These are phyloP conservation scores for Paraglomus brasilianum DNA, from an alignment of 192 early-diverging fungal species.

Conservation along the genomic window DNA sequence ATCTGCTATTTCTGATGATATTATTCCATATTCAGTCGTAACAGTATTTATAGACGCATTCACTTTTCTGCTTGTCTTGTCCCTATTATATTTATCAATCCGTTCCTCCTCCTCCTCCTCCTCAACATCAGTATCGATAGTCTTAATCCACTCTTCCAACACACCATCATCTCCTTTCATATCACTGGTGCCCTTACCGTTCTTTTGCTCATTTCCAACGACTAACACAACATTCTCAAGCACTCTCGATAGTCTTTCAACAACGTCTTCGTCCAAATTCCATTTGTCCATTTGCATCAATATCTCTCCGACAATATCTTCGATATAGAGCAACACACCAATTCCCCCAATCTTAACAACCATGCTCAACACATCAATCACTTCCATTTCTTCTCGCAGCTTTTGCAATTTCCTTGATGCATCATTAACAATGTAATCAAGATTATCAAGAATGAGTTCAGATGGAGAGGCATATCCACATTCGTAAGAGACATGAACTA, in stretches of 20 bases:
- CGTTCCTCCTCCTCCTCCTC: constrained; percentile 23
- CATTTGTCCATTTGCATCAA: constrained; percentile 53
- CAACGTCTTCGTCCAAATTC: constrained; percentile 45
- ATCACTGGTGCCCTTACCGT: not conserved
- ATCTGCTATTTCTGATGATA: constrained; percentile 34
- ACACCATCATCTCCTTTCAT: constrained; percentile 13
- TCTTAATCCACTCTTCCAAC: constrained; percentile 27
- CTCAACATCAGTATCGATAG: constrained; percentile 13
- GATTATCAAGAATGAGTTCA: constrained; percentile 38
- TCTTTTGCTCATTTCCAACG: not conserved
- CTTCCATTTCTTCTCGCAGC: too few relatives aligned
- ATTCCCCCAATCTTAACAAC: constrained; percentile 49
- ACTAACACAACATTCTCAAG: constrained; percentile 36
- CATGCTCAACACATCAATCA: constrained; percentile 41
- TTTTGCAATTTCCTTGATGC: constrained; percentile 29
- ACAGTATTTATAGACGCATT: too few relatives aligned
- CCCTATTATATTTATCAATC: constrained; percentile 12
- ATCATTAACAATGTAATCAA: constrained; percentile 48
- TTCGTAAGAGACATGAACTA: constrained; percentile 33
- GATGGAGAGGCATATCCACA: constrained; percentile 35
- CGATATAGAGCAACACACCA: constrained; percentile 43
- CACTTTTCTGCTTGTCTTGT: constrained; percentile 17
- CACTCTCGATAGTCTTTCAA: constrained; percentile 41
- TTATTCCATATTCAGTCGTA: not conserved
- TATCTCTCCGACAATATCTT: constrained; percentile 55